phyloP scores from a whole-genome alignment of 2,329 filamentous ascomycete species.

The Phaeosphaeria sp. region DNA sequence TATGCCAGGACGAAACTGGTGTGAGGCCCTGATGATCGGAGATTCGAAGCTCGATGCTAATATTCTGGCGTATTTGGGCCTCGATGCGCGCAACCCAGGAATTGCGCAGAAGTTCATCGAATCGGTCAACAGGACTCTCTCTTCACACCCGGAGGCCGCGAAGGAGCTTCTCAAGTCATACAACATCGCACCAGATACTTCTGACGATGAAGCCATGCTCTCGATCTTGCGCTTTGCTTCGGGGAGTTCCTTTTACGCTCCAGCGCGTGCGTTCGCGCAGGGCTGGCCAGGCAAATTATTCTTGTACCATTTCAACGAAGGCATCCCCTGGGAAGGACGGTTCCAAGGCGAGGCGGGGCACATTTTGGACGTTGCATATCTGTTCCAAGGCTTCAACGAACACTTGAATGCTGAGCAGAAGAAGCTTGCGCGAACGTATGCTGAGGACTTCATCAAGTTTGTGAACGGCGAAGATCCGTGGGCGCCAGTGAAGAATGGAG shows the following conservation, averaged over 20 bases:
- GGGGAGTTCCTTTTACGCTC: conserved; percentile 56
- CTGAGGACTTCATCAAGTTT: conserved; percentile 41
- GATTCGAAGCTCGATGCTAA: conserved; percentile 55
- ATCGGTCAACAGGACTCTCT: conserved; percentile 40
- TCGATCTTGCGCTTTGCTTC: conserved; percentile 53
- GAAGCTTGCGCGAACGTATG: conserved; percentile 31
- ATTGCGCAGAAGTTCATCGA: conserved; percentile 45
- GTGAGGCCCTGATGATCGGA: conserved; percentile 55
- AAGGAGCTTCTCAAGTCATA: conserved; percentile 48
- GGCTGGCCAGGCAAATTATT: conserved; percentile 43
- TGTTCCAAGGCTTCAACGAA: conserved; percentile 45
- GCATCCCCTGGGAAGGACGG: conserved; percentile 44
- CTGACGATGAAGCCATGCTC: conserved; percentile 52
- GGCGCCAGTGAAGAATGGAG: conserved; percentile 32
- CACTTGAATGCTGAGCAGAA: conserved; percentile 29
- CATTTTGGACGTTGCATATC: conserved; percentile 41
- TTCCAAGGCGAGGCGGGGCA: conserved; percentile 44
- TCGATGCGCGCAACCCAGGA: conserved; percentile 34
- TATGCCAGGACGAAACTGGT: conserved; percentile 55
- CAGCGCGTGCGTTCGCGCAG: conserved; percentile 51
- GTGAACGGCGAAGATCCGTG: conserved; percentile 41
- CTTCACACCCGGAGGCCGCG: conserved; percentile 26
- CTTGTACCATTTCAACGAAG: conserved; percentile 44
- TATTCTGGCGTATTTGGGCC: conserved; percentile 31
- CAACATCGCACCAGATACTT: conserved; percentile 41